A percentile compares a stretch with the other conserved stretches of the same genome.
Conservation (phyloP, 2,329 filamentous ascomycete genomes). For the Sporothrix variecibatus region DNA sequence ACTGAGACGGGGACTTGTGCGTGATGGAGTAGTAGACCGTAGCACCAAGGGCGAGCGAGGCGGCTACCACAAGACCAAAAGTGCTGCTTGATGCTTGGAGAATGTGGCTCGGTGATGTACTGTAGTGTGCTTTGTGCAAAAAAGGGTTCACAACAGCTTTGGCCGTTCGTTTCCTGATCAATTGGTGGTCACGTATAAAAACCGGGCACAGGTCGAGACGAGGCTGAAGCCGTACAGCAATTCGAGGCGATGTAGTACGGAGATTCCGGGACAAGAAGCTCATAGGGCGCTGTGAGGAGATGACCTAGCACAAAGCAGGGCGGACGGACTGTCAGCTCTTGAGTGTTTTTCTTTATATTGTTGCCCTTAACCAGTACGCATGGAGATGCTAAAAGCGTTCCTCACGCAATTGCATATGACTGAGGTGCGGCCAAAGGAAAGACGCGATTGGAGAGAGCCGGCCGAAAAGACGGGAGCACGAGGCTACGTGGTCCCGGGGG, state of each 20-base stretch:
- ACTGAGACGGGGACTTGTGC: background rate
- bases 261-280: background rate
- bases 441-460: background rate
- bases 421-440: background rate
- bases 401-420: background rate
- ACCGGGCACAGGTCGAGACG: background rate
- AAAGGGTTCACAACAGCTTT: background rate
- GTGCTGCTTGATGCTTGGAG: slow-evolving; percentile 27
- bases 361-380: background rate
- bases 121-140: background rate
- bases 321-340: background rate
- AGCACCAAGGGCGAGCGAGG: slow-evolving; percentile 17
- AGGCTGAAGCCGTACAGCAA: background rate
- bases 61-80: slow-evolving; percentile 15
- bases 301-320: background rate
- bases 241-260: background rate
- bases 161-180: background rate
- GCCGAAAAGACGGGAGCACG: background rate
- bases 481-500: background rate
- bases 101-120: background rate
- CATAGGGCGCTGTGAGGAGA: background rate
- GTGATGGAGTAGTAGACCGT: background rate
- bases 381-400: background rate
- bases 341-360: background rate
- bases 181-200: background rate